phyloP scores from a whole-genome alignment of 2,329 filamentous ascomycete species.

The Penicillium sp. region DNA sequence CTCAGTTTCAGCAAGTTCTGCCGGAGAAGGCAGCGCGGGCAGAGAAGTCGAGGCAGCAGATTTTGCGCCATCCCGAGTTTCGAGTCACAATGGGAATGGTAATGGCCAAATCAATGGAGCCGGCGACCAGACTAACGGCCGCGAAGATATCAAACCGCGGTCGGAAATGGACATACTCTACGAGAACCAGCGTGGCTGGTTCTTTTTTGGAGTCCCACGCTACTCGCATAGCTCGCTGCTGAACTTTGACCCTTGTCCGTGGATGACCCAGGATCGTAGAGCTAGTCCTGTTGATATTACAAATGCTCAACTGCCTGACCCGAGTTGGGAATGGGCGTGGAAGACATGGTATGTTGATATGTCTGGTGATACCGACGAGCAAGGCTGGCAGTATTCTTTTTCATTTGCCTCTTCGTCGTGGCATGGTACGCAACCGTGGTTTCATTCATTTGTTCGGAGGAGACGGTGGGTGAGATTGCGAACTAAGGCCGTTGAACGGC shows the following conservation, averaged over 20 bases:
- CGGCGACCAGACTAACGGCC: conserved; percentile 4
- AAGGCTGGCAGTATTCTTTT: conserved; percentile 96
- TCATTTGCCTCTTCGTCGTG: conserved; percentile 78
- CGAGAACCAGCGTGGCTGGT: conserved; percentile 90
- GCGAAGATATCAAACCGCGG: conserved; percentile 26
- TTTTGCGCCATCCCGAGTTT: conserved; percentile 11
- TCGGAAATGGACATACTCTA: conserved; percentile 80
- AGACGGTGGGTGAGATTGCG: conserved; percentile 84
- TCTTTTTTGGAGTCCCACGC: conserved; percentile 83
- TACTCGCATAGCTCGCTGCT: conserved; percentile 85
- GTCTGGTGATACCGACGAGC: conserved; percentile 80
- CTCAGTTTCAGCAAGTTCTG: conserved; percentile 18
- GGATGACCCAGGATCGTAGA: conserved; percentile 68
- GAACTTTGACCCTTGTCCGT: conserved; percentile 78
- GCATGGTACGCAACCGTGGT: conserved; percentile 88
- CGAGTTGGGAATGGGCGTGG: conserved; percentile 89
- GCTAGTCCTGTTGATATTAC: conserved; percentile 67
- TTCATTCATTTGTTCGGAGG: conserved; percentile 89
- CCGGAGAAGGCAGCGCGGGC: conserved; percentile 10
- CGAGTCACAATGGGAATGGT: conserved; percentile 8
- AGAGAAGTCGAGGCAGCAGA: conserved; percentile 19
- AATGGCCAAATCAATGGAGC: conserved; percentile 1
- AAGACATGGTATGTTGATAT: conserved; percentile 70
- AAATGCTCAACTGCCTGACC: conserved; percentile 90
- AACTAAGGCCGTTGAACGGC: conserved; percentile 52